phyloP scores from a whole-genome alignment of 2,329 filamentous ascomycete genomes.

The Leptosphaerulina australis region DNA sequence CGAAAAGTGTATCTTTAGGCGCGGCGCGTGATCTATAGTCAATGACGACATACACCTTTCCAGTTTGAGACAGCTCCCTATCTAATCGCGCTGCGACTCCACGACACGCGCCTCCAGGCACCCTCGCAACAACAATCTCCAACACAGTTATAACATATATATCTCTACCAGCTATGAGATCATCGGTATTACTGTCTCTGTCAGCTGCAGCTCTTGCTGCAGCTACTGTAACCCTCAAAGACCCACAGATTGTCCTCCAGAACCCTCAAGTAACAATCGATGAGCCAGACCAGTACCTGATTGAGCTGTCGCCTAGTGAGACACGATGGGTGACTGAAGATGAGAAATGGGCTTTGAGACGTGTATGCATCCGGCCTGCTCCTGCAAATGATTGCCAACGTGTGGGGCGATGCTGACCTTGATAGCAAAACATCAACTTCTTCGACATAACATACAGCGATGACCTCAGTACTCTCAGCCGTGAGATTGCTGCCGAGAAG shows the following conservation, averaged over 20 bases:
- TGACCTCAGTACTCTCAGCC: conserved; percentile 62
- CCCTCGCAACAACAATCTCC: conserved; percentile 7
- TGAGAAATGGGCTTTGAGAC: conserved; percentile 88
- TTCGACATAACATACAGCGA: conserved; percentile 88
- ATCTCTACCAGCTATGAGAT: conserved; percentile 37
- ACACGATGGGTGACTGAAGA: conserved; percentile 90
- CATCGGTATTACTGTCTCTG: conserved; percentile 41
- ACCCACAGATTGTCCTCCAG: conserved; percentile 38
- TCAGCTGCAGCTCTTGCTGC: conserved; percentile 38
- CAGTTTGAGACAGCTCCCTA: conserved; percentile 10
- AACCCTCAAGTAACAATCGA: conserved; percentile 35
- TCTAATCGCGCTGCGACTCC: conserved; percentile 37
- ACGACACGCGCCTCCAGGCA: no score
- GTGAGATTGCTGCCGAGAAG: conserved; percentile 44
- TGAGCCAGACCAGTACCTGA: conserved; percentile 57
- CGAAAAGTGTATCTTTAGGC: not conserved
- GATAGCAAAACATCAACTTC: conserved; percentile 80
- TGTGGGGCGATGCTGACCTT: conserved; percentile 3
- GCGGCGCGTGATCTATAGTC: not conserved
- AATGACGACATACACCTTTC: conserved; percentile 9
- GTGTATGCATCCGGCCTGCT: conserved; percentile 69
- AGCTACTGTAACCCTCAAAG: conserved; percentile 35
- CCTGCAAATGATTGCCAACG: no score
- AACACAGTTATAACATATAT: conserved; percentile 9
- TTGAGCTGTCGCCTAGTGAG: conserved; percentile 84